These are phyloP conservation scores for Fusarium caatingaense DNA, from an alignment of 2,329 filamentous ascomycete genomes.

Conservation along the genomic window DNA sequence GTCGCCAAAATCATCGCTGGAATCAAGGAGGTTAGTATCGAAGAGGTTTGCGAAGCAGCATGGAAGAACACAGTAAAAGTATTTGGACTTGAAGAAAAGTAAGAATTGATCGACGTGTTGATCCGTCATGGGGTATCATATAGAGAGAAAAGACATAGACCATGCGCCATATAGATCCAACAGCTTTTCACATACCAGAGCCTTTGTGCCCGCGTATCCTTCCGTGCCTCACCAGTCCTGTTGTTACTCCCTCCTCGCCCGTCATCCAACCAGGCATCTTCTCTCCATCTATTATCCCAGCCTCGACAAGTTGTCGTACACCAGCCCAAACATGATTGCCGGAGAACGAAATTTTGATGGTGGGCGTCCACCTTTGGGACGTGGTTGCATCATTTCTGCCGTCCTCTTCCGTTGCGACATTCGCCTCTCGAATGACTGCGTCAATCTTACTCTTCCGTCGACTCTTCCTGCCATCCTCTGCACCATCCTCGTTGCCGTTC, in stretches of 20 bases:
- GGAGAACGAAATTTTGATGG: slow-evolving; percentile 73
- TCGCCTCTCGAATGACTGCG: slow-evolving; percentile 48
- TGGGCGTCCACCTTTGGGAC: slow-evolving; percentile 49
- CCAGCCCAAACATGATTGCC: slow-evolving; percentile 86
- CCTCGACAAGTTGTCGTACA: slow-evolving; percentile 80
- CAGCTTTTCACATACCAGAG: slow-evolving; percentile 59
- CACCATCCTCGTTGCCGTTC: slow-evolving; percentile 27
- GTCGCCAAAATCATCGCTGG: slow-evolving; percentile 90
- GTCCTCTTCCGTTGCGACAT: slow-evolving; percentile 37
- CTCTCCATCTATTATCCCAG: slow-evolving; percentile 78
- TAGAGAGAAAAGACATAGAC: slow-evolving; percentile 46
- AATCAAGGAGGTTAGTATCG: slow-evolving; percentile 82
- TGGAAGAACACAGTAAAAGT: slow-evolving; percentile 85
- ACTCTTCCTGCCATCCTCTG: slow-evolving; percentile 13
- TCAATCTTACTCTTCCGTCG: slow-evolving; percentile 53
- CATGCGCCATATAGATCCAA: slow-evolving; percentile 35
- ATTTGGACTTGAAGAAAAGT: slow-evolving; percentile 71
- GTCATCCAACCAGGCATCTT: slow-evolving; percentile 93
- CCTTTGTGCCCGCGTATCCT: slow-evolving; percentile 70
- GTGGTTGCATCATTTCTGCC: slow-evolving; percentile 44
- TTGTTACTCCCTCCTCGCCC: slow-evolving; percentile 83
- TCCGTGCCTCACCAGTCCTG: slow-evolving; percentile 75
- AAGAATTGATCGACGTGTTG: slow-evolving; percentile 25
- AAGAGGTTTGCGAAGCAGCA: slow-evolving; percentile 87
- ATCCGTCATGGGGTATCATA: slow-evolving; percentile 47